A percentile compares a stretch with the other conserved stretches of the same genome.
These are phyloP conservation scores for Byssochlamys sp. DNA, from an alignment of 2,329 filamentous ascomycete species.

Conservation along the genomic window DNA sequence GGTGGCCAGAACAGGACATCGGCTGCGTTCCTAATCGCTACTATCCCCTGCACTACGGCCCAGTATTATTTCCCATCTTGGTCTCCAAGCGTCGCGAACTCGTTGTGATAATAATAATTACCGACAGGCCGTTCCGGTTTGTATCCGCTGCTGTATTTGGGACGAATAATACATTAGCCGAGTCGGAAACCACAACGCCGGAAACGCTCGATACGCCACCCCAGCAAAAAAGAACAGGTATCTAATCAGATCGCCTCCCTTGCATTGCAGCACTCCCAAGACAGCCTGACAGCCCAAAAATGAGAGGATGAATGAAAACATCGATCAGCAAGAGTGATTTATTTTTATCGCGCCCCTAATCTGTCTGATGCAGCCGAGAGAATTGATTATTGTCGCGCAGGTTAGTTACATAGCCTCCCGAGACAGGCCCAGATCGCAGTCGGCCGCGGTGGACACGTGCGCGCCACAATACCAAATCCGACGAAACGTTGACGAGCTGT, in stretches of 20 bases:
- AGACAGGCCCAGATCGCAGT: background rate
- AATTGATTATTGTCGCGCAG: background rate
- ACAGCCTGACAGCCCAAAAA: background rate
- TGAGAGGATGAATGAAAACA: background rate
- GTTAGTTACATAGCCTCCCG: background rate
- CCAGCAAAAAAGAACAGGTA: background rate
- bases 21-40: background rate
- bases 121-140: background rate
- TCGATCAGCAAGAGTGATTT: background rate
- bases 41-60: background rate
- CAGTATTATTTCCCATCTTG: background rate
- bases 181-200: background rate
- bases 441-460: background rate
- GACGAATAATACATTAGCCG: background rate
- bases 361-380: background rate
- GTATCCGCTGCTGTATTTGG: background rate
- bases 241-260: background rate
- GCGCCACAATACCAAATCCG: background rate
- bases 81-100: background rate
- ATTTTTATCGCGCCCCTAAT: background rate
- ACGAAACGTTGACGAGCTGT: background rate
- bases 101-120: background rate
- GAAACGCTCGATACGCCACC: background rate
- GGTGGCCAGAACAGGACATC: background rate
- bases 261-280: background rate